phyloP scores from a whole-genome alignment of 192 early-diverging fungal genomes.

The Mortierella hygrophila region DNA sequence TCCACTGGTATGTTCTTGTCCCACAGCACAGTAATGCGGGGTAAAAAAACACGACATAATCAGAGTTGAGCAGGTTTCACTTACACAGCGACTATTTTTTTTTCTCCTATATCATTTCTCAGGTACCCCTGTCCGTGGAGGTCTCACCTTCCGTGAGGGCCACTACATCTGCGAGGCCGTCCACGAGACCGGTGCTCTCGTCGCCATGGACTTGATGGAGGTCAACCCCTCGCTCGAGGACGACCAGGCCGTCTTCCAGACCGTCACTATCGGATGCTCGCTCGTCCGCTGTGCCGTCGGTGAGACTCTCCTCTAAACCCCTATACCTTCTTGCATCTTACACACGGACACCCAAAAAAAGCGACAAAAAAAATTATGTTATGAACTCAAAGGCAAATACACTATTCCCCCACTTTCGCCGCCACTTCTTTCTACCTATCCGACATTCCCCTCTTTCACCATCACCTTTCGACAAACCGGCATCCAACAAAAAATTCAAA shows the following conservation, averaged over 20 bases:
- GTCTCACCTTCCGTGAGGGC: constrained; percentile 95
- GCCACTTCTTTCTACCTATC: background rate
- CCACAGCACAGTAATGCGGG: background rate
- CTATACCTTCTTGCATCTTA: constrained; percentile 22
- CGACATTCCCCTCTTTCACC: background rate
- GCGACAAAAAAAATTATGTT: constrained; percentile 7
- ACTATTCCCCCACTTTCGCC: background rate
- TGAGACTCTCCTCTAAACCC: constrained; percentile 71
- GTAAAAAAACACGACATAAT: background rate
- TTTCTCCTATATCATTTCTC: background rate
- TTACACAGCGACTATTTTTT: constrained; percentile 1
- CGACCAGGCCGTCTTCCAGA: constrained; percentile 81
- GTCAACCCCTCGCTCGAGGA: constrained; percentile 92
- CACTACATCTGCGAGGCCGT: constrained; percentile 97
- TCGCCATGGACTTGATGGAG: constrained; percentile 94
- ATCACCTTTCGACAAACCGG: constrained; percentile 1
- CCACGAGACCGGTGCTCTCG: constrained; percentile 88
- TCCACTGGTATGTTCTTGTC: constrained; percentile 69
- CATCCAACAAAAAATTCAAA: constrained; percentile 19
- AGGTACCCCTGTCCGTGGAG: constrained; percentile 96
- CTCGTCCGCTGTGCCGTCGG: constrained; percentile 88
- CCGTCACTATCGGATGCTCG: constrained; percentile 92
- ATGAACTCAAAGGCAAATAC: constrained; percentile 15
- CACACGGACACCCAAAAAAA: background rate
- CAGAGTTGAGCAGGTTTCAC: background rate